phyloP scores from a whole-genome alignment of 2,329 filamentous ascomycete species.

The Aureobasidium sp. region DNA sequence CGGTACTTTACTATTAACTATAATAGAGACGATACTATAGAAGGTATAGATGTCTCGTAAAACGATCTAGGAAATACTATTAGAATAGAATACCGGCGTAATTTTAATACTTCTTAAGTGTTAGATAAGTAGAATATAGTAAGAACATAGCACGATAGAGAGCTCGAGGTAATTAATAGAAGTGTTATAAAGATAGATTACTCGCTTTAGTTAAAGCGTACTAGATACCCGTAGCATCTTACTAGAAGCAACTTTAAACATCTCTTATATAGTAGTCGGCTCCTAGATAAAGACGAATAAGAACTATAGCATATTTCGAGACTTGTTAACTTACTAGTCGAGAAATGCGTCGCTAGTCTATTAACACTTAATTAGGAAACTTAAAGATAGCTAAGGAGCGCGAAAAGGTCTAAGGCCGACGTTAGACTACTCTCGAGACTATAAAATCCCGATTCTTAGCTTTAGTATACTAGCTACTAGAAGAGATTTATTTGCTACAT shows the following conservation, averaged over 20 bases:
- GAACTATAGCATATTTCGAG: background rate
- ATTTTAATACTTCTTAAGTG: background rate
- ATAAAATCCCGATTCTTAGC: constrained; percentile 18
- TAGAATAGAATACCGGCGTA: background rate
- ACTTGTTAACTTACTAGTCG: constrained; percentile 10
- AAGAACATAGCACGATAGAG: background rate
- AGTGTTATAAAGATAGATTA: constrained; percentile 2
- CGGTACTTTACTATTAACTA: constrained; percentile 3
- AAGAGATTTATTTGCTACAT: constrained; percentile 17
- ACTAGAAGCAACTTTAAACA: background rate
- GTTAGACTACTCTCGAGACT: constrained; percentile 15
- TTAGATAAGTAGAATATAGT: background rate
- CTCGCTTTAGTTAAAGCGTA: constrained; percentile 15
- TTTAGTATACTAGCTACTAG: constrained; percentile 16
- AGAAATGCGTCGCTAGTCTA: constrained; percentile 15
- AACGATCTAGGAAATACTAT: background rate
- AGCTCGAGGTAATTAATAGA: background rate
- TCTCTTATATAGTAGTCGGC: constrained; percentile 15
- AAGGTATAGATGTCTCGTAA: background rate
- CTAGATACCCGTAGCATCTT: constrained; percentile 14
- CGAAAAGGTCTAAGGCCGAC: constrained; percentile 14
- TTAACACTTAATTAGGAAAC: constrained; percentile 14
- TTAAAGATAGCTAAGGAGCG: constrained; percentile 15
- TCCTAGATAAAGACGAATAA: constrained; percentile 12
- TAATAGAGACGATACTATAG: background rate